Base-by-base conservation (phyloP, 345 rosid species). In the Firmiana major region DNA sequence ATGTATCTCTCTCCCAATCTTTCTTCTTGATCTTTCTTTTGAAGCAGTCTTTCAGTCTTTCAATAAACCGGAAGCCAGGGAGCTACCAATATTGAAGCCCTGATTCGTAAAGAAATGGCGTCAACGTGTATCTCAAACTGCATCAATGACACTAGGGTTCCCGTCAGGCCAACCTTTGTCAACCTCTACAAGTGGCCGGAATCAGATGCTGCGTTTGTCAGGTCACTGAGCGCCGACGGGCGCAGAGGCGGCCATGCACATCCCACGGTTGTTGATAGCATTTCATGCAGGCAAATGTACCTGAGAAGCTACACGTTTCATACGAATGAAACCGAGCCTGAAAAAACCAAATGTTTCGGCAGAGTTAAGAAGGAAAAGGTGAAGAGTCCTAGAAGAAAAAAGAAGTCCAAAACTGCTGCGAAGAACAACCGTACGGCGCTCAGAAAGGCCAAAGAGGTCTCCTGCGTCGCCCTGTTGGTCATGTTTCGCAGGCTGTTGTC, bases 101-200 rank as follows among this genome's bases (percentile, higher is more conserved):
- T 22, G 36, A 67, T 4, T 1, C 60, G 22, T 36, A 10, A 7
- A 51, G 0, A 10, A 54, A 92, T 92, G 98, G 86, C 76, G 62
- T 90, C 97, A 11, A 89, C 85, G 34, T 94, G 97, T 85, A 88
- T 94, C 80, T 88, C 97, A 15, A 89, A 82, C 83, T 94, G 98
- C 78, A 85, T 91, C 62, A 83, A 87, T 68, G 96, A 94, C 57
- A 69, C 93, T n/a, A 83, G 85, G 24, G 93, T 92, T 81, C 87
- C 94, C 6, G 88, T 90, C 16, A 87, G 96, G 24, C 85, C 92
- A 74, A 85, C 89, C 1, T 92, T 89, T 66, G 88, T 88, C 9
- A 92, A 89, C 84, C 91, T 89, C 76, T 85, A 87, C 81, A 90
- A 88, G 84, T 93, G 91, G 97, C 93, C 96, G 21, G 92, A 93